Percentiles rank a stretch among this genome's conserved stretches.
Evolutionary conservation across 106 monocot genomes (phyloP).

Genomic region (Narthecium ossifragum): DNA sequence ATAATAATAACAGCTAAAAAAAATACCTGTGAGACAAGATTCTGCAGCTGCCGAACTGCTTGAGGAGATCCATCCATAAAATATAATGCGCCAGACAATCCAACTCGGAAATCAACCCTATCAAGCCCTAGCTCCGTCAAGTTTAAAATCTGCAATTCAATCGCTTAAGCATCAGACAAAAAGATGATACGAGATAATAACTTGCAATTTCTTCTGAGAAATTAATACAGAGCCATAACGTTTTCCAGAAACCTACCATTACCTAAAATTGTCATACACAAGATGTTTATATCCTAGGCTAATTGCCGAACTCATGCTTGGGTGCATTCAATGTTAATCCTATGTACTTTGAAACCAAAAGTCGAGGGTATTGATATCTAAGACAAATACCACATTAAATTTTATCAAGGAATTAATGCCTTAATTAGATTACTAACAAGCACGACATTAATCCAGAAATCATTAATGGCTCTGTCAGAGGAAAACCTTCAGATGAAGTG

Average conservation of each 20-base stretch:
- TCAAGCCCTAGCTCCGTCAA: slow-evolving; percentile 96
- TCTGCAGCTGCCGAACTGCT: slow-evolving; percentile 74
- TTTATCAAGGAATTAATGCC: neutral
- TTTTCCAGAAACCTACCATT: too few species aligned
- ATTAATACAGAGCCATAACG: too few species aligned
- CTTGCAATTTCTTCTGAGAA: too few species aligned
- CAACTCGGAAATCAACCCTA: slow-evolving; percentile 91
- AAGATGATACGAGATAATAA: too few species aligned
- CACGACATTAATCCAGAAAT: neutral
- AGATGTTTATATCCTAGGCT: too few species aligned
- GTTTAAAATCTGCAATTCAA: slow-evolving; percentile 75
- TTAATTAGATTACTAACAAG: neutral
- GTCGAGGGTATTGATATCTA: too few species aligned
- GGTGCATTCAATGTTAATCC: too few species aligned
- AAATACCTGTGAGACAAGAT: slow-evolving; percentile 94
- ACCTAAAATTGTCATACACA: too few species aligned
- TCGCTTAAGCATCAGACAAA: slow-evolving; percentile 2
- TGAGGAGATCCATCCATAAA: slow-evolving; percentile 93
- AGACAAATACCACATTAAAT: neutral
- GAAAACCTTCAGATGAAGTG: slow-evolving; percentile 85
- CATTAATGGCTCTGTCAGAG: neutral
- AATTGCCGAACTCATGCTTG: too few species aligned
- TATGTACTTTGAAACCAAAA: too few species aligned
- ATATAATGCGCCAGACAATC: slow-evolving; percentile 79
- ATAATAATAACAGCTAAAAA: too few species aligned